Conservation (phyloP, 1,284 basidiomycete species). For the Fomitopsis betulina region DNA sequence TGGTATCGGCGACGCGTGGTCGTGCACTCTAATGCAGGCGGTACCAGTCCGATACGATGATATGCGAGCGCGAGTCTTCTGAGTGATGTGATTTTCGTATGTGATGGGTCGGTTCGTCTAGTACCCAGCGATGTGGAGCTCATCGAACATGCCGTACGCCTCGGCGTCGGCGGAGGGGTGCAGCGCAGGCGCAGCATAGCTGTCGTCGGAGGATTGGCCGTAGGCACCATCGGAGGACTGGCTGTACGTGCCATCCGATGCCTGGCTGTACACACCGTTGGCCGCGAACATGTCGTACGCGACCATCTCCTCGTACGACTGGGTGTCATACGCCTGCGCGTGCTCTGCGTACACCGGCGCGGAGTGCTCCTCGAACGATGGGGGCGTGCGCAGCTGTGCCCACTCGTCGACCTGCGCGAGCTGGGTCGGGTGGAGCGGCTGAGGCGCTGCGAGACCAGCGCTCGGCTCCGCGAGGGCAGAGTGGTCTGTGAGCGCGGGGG, state of each 20-base stretch:
- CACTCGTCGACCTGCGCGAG: slow-evolving; percentile 14
- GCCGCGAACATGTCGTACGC: background rate
- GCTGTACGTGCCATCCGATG: background rate
- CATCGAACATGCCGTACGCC: background rate
- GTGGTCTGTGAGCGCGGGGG: slow-evolving; percentile 37
- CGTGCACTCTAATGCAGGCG: background rate
- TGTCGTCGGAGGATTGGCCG: no score
- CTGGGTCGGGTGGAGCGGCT: slow-evolving; percentile 7
- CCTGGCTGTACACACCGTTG: background rate
- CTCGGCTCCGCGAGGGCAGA: slow-evolving; percentile 20
- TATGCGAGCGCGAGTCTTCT: background rate
- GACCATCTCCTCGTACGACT: background rate
- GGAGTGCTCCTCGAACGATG: background rate
- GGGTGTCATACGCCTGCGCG: slow-evolving; percentile 4
- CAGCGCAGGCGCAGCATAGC: background rate
- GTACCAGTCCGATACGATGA: background rate
- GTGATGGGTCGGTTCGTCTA: background rate
- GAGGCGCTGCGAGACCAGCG: background rate
- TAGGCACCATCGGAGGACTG: background rate
- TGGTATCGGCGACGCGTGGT: background rate
- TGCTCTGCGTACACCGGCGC: slow-evolving; percentile 8
- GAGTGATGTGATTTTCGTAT: background rate
- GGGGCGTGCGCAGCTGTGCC: background rate
- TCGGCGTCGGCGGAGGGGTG: background rate
- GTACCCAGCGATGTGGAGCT: background rate